Base-by-base conservation (phyloP, 164 flowering plant genomes). In the Vitis cinerea region DNA sequence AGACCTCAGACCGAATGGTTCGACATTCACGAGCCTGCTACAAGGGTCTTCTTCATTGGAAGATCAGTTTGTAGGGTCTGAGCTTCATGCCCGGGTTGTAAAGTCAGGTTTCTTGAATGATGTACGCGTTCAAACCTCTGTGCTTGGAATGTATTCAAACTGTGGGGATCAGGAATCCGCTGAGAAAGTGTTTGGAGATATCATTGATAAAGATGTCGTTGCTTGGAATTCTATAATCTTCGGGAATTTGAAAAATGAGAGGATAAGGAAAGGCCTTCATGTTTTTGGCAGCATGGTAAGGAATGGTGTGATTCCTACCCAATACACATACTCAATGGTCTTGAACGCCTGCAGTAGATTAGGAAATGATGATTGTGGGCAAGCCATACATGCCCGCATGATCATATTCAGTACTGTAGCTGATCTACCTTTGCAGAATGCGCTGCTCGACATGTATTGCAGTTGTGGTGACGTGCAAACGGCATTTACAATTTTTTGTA, bases 361-460 rank as follows among this genome's bases (percentile, higher is more conserved):
- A 68, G 75, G 74, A 16, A 79, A 84, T 72, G 59, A 57, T 76
- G 12, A 15, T 44, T 59, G 51, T 55, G 98, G 98, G 63, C 72
- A 69, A 74, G 29, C 75, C 7, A 65, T 85, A 61, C 99, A 92
- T 82, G 90, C 87, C 69, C 89, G 61, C 9, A 77, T 88, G 10
- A 76, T 90, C 23, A 66, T 75, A 44, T 82, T 83, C 4, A 78
- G 80, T 44, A 60, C 64, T 14, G 52, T 64, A 2, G 66, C 78
- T 37, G 98, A 92, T 82, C 67, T 83, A 61, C 88, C 86, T 63
- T 51, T 94, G 79, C 83, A 84, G 63, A 94, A 92, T 81, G 84
- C 97, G 3, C 77, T 94, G 74, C 75, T 94, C 61, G 91, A 90
- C 72, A 86, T 94, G 94, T 94, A 92, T 63, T 85, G 80, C 67